Base-by-base conservation (phyloP, 2,329 filamentous ascomycete genomes). In the Grosmannia clavigera region DNA sequence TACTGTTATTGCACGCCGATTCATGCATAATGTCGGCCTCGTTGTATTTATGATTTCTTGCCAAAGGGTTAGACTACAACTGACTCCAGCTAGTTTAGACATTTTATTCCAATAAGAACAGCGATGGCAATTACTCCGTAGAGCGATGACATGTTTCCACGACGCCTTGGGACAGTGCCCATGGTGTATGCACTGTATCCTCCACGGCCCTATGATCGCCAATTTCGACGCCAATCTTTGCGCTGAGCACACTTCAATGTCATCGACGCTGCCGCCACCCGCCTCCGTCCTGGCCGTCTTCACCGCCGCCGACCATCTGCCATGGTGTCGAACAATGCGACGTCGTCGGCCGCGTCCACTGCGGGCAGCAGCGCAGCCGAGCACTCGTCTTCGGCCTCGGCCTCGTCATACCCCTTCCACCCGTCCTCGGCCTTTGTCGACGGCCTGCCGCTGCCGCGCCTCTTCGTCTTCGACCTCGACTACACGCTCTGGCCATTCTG, bases 401-500 rank as follows among this genome's bases (percentile, higher is more conserved):
- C 27, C 27, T 19, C 27, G 29, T 33, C 40, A 7, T 19, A 29
- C 14, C 40, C 25, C 43, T 58, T 46, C 50, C 57, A 22, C 25
- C 57, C 57, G 19, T n/a, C 50, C 25, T 64, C 61, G 10, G 75
- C 77, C 65, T 76, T 82, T 46, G 68, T 70, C 65, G 78, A 82
- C 71, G 73, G 83, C 51, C 81, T 84, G 0, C 88, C 90, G 0
- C 81, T 96, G 1, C 92, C 92, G 0, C 84, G 86, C 63, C 80
- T 96, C 66, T 81, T 97, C 67, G 88, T 94, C 64, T 96, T 97
- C 75, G 94, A 97, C 72, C 83, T 97, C 64, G 92, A 97, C 78
- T 97, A 96, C 78, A 97, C 94, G 77, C 80, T 97, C n/a, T 97
- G 92, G 94, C 91, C 92, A 5, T 96, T 96, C 75, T 97, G 92